Evolutionary conservation across 1,139 yeast genomes (phyloP), one percentile per base, ranked within the genome.

Genomic region (Fermentozyma sake): DNA sequence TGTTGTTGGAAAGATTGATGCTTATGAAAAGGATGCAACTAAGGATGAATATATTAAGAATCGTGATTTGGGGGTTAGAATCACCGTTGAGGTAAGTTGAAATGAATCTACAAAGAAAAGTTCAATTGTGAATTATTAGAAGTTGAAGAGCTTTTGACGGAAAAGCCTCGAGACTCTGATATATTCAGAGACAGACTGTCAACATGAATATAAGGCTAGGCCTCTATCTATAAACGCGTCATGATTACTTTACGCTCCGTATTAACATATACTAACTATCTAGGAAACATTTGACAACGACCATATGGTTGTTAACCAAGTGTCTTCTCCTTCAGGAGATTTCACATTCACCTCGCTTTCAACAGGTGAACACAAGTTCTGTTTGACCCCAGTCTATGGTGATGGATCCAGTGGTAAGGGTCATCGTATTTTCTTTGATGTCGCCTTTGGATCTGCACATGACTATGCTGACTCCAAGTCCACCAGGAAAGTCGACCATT

Each of bases 391-490:
- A 18, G 41, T 55, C 12, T 62, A 66, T 48, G 37, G 33, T n/a
- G 69, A 62, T 39, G 64, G 64, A 10, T 46, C 58, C 30, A 33
- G 36, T 14, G 48, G 48, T 23, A 61, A 55, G 35, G 44, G 46
- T 20, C 72, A 66, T 50, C 53, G 72, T 34, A 59, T 68, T 30
- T 63, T 59, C 47, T 65, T 68, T 32, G 74, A 68, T 41, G 52
- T 68, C 35, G 71, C 68, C 24, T 52, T 59, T 33, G 74, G 73
- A n/a, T 55, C 68, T 5, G 60, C 72, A 21, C 63, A 64, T 41
- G 72, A 66, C 42, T 67, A 65, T 36, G 62, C 59, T 30, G 74
- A 68, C 48, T 63, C 71, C 35, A 67, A 68, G 52, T 59, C 69
- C 13, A 57, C 69, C 31, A 57, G 50, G 37, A 55, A 56, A 46